Evolutionary conservation across 352 stramenopile species (phyloP).

Genomic region (Phytophthora rubi): DNA sequence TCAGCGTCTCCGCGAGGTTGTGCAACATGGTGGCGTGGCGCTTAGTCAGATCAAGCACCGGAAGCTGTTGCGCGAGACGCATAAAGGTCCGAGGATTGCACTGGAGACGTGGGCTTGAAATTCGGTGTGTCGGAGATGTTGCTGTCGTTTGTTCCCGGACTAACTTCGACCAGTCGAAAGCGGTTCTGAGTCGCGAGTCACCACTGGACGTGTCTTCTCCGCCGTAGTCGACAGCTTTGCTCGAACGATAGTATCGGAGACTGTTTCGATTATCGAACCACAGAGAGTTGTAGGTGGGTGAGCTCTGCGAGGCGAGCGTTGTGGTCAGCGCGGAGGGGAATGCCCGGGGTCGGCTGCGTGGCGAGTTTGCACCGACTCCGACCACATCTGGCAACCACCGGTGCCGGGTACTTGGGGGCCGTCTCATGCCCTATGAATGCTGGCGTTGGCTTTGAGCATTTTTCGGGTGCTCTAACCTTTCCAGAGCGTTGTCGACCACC

Average conservation of each 20-base stretch:
- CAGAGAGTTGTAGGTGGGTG: constrained; percentile 1
- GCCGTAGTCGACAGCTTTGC: constrained; percentile 6
- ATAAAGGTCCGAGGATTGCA: not conserved
- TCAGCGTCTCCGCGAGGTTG: constrained; percentile 30
- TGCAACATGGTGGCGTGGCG: constrained; percentile 27
- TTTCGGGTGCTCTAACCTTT: not conserved
- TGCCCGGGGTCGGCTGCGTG: not conserved
- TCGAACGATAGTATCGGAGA: constrained; percentile 31
- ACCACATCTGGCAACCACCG: not conserved
- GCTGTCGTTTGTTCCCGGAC: not conserved
- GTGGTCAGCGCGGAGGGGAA: constrained; percentile 12
- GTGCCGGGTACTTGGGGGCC: not conserved
- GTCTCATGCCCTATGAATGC: not conserved
- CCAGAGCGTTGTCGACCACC: constrained; percentile 5
- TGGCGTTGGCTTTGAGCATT: not conserved
- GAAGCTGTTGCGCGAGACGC: constrained; percentile 24
- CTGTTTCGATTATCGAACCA: constrained; percentile 25
- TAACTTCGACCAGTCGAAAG: constrained; percentile 18
- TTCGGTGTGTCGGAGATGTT: not conserved
- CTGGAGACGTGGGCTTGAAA: not conserved
- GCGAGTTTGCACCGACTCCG: constrained; percentile 5
- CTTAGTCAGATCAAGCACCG: constrained; percentile 18
- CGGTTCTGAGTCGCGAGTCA: constrained; percentile 30
- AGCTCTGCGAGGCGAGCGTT: not conserved
- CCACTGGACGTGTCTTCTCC: constrained; percentile 7